phyloP scores from a whole-genome alignment of 176 grass and related monocot species.

The Zea mays region DNA sequence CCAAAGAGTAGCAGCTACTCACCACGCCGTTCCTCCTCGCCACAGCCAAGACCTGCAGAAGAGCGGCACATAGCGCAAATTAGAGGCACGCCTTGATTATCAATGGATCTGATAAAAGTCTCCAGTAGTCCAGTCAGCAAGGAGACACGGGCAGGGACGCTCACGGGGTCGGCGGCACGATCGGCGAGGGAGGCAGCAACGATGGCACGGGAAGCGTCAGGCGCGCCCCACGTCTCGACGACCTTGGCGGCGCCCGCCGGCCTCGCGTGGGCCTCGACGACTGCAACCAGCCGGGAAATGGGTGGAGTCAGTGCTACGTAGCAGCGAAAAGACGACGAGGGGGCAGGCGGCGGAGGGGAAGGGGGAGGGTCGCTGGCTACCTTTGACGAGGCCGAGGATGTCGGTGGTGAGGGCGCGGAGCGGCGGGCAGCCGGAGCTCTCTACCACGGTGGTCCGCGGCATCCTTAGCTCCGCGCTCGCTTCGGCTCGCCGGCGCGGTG shows the following conservation, averaged over 20 bases:
- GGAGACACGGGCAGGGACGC: too few relatives aligned
- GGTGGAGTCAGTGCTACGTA: neutral
- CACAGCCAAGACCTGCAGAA: constrained; percentile 75
- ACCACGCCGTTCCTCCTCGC: constrained; percentile 84
- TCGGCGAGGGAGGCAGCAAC: constrained; percentile 65
- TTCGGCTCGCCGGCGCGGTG: neutral
- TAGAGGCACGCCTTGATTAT: neutral
- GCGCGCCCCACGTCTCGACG: constrained; percentile 81
- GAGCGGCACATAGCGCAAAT: neutral
- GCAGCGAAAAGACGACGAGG: neutral
- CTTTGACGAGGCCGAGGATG: constrained; percentile 88
- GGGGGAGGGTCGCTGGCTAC: constrained; percentile 23
- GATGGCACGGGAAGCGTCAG: constrained; percentile 62
- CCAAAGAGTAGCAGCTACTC: constrained; percentile 30
- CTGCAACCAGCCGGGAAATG: constrained; percentile 20
- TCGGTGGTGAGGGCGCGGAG: constrained; percentile 71
- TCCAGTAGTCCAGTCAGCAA: neutral
- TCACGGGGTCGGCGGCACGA: constrained; percentile 60
- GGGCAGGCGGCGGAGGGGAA: neutral
- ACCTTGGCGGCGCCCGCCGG: constrained; percentile 61
- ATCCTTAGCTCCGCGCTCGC: constrained; percentile 36
- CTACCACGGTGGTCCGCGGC: constrained; percentile 65
- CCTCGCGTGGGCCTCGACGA: constrained; percentile 67
- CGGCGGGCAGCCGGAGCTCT: constrained; percentile 82
- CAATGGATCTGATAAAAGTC: neutral